phyloP scores from a whole-genome alignment of 2,329 filamentous ascomycete genomes.

The Neonectria faginata region DNA sequence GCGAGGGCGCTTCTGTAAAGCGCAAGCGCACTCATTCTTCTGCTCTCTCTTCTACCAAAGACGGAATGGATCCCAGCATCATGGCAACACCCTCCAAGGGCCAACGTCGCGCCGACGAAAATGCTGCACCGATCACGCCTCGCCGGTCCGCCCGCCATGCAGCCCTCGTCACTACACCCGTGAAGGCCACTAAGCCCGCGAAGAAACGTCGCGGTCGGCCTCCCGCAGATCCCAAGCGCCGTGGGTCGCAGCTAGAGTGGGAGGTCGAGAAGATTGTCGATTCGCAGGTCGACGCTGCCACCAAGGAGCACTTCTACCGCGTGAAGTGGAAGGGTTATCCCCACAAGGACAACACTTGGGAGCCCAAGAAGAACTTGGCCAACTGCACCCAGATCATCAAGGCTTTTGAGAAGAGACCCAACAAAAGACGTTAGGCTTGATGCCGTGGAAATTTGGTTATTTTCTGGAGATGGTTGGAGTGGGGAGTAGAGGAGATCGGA shows the following conservation, averaged over 20 bases:
- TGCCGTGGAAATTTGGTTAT: background rate
- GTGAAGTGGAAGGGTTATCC: constrained; percentile 67
- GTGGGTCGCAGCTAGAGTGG: constrained; percentile 50
- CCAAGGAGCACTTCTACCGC: constrained; percentile 56
- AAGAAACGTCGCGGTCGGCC: constrained; percentile 29
- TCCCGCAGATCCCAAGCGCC: constrained; percentile 22
- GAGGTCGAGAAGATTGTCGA: constrained; percentile 62
- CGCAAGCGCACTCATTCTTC: constrained; percentile 22
- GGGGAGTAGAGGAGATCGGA: background rate
- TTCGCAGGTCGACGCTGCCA: constrained; percentile 52
- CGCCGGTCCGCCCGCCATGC: constrained; percentile 35
- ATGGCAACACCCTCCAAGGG: constrained; percentile 25
- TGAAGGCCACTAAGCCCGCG: background rate
- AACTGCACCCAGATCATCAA: constrained; percentile 54
- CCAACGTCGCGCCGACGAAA: constrained; percentile 5
- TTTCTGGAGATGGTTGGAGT: background rate
- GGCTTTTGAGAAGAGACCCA: constrained; percentile 50
- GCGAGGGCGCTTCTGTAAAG: background rate
- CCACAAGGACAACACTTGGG: constrained; percentile 63
- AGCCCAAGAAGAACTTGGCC: constrained; percentile 59
- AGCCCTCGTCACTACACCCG: background rate
- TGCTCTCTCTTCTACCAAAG: background rate
- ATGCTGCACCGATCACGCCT: background rate
- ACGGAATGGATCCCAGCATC: background rate
- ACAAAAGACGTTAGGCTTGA: constrained; percentile 14